A percentile compares a stretch with the other conserved stretches of the same genome.
Evolutionary conservation across 2,329 filamentous ascomycete species (phyloP).

Genomic region (Emericellopsis atlantica): DNA sequence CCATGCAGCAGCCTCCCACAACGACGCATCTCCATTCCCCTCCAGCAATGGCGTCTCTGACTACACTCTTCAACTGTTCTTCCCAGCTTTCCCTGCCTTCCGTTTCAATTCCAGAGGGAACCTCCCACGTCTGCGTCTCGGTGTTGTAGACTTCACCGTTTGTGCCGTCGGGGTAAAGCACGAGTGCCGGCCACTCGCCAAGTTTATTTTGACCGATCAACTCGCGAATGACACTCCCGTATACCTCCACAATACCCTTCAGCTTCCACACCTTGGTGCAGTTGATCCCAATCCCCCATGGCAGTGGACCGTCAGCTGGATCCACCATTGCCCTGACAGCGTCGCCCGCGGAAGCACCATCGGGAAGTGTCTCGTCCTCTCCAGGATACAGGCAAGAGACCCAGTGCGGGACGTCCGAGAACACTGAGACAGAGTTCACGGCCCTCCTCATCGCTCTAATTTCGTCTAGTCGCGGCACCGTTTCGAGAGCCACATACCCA

Average conservation of each 20-base stretch:
- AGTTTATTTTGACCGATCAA: slow-evolving; percentile 21
- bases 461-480: slow-evolving; percentile 50
- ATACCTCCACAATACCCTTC: slow-evolving; percentile 37
- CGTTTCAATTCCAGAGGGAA: slow-evolving; percentile 13
- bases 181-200: slow-evolving; percentile 34
- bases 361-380: slow-evolving; percentile 38
- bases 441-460: slow-evolving; percentile 41
- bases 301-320: slow-evolving; percentile 14
- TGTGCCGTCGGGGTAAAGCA: slow-evolving; percentile 58
- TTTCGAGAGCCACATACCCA: slow-evolving; percentile 51
- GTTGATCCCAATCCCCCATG: slow-evolving; percentile 56
- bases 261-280: slow-evolving; percentile 56
- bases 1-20: slow-evolving; percentile 41
- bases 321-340: slow-evolving; percentile 24
- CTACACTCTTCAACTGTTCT: slow-evolving; percentile 25
- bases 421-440: slow-evolving; percentile 13
- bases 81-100: slow-evolving; percentile 27
- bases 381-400: slow-evolving; percentile 50
- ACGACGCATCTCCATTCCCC: slow-evolving; percentile 31
- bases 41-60: slow-evolving; percentile 19
- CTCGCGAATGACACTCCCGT: slow-evolving; percentile 32
- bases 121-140: slow-evolving; percentile 45
- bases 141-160: slow-evolving; percentile 58
- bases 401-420: slow-evolving; percentile 37
- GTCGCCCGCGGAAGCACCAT: slow-evolving; percentile 31